Conservation (phyloP, 345 rosid genomes). For the Ceriops tagal region DNA sequence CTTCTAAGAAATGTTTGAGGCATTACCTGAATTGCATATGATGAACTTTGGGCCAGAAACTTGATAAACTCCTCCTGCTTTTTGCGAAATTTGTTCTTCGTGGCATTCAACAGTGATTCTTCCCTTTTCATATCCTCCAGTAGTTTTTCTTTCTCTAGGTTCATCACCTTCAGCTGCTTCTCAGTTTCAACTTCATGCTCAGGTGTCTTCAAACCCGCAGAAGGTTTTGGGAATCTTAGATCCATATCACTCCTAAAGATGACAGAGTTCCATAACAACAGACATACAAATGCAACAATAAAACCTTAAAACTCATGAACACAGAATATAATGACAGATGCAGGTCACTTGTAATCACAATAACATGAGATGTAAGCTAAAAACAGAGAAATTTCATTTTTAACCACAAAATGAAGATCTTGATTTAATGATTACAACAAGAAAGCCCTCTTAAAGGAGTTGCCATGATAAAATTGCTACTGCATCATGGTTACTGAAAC, state of each 20-base stretch:
- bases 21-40: slow-evolving; percentile 50
- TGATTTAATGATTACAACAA: no score
- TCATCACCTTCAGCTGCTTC: slow-evolving; percentile 56
- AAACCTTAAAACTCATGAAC: no score
- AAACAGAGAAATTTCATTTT: no score
- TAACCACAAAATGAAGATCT: no score
- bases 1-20: slow-evolving; percentile 1
- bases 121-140: slow-evolving; percentile 70
- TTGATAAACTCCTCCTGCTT: slow-evolving; percentile 75
- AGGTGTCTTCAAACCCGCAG: slow-evolving; percentile 22
- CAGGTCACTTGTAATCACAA: no score
- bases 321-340: no score
- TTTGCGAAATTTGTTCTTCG: slow-evolving; percentile 39
- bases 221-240: slow-evolving; percentile 61
- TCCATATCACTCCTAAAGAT: slow-evolving; percentile 49
- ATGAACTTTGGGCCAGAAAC: slow-evolving; percentile 62
- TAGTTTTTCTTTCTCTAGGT: slow-evolving; percentile 55
- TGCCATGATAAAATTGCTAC: no score
- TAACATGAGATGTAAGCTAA: no score
- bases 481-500: no score
- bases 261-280: slow-evolving; percentile 17
- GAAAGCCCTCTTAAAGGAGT: no score
- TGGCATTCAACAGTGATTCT: slow-evolving; percentile 40
- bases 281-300: no score
- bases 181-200: slow-evolving; percentile 47